Percentiles rank a stretch among this genome's conserved stretches.
Evolutionary conservation across 805 yeast genomes (phyloP).

Genomic region (Pichia thaimueangensis): DNA sequence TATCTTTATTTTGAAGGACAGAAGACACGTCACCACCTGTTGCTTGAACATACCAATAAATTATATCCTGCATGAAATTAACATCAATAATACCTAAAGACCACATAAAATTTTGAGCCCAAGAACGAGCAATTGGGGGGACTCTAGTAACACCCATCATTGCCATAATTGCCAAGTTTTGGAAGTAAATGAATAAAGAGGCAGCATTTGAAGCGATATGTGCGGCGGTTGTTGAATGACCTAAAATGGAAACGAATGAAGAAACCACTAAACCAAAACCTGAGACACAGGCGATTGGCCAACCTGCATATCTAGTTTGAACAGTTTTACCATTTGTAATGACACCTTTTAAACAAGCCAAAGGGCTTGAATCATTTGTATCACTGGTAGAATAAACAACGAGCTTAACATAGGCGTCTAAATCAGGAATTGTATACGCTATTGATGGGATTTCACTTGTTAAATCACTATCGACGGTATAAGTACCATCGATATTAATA

Average conservation of each 20-base stretch:
- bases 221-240: slow-evolving; percentile 89
- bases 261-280: slow-evolving; percentile 85
- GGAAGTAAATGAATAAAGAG: slow-evolving; percentile 90
- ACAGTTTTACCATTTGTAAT: slow-evolving; percentile 89
- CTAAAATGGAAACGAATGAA: slow-evolving; percentile 78
- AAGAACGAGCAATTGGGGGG: slow-evolving; percentile 92
- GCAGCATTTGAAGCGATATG: slow-evolving; percentile 96
- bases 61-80: slow-evolving; percentile 75
- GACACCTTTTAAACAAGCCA: slow-evolving; percentile 91
- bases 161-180: slow-evolving; percentile 81
- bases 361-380: slow-evolving; percentile 35
- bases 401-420: slow-evolving; percentile 87
- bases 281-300: slow-evolving; percentile 93
- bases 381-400: slow-evolving; percentile 48
- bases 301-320: slow-evolving; percentile 82
- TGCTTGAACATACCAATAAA: slow-evolving; percentile 78
- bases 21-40: slow-evolving; percentile 89
- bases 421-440: slow-evolving; percentile 87
- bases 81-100: slow-evolving; percentile 84
- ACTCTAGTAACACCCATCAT: slow-evolving; percentile 92
- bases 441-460: slow-evolving; percentile 60
- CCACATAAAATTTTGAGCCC: slow-evolving; percentile 93
- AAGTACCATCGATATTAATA: slow-evolving; percentile 51
- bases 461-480: slow-evolving; percentile 36
- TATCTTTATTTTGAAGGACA: slow-evolving; percentile 54